Conservation (phyloP, 2,329 filamentous ascomycete genomes). For the Incumbomyces delicatus region DNA sequence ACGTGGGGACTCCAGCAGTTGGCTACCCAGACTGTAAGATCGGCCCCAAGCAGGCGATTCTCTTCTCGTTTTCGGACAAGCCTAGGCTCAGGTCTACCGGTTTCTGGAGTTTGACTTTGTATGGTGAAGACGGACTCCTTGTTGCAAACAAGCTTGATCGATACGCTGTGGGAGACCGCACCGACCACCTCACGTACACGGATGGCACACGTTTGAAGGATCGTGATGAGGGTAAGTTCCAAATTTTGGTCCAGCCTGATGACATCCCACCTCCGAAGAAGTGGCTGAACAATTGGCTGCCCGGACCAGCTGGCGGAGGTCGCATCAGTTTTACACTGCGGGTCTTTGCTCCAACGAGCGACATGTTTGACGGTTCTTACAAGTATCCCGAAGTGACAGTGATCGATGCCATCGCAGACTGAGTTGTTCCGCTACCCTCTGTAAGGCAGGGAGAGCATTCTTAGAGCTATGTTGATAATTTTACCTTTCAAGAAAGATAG, state of each 20-base stretch:
- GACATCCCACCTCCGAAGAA: constrained; percentile 20
- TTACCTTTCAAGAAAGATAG: too few relatives aligned
- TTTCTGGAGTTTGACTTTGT: constrained; percentile 20
- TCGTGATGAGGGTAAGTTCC: constrained; percentile 13
- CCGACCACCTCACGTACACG: constrained; percentile 20
- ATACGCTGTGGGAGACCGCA: constrained; percentile 22
- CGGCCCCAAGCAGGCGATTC: constrained; percentile 3
- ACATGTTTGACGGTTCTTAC: too few relatives aligned
- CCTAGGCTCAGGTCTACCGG: constrained; percentile 16
- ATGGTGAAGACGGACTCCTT: constrained; percentile 20
- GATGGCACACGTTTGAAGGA: constrained; percentile 15
- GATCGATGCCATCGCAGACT: too few relatives aligned
- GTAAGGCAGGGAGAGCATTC: too few relatives aligned
- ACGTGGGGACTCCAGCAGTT: background rate
- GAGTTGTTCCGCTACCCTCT: too few relatives aligned
- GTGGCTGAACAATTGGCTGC: constrained; percentile 15
- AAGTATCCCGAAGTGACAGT: too few relatives aligned
- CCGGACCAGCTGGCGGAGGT: too few relatives aligned
- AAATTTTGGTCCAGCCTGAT: constrained; percentile 22
- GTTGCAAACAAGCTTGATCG: constrained; percentile 19
- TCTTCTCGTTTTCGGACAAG: constrained; percentile 20
- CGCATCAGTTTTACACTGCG: too few relatives aligned
- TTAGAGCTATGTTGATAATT: too few relatives aligned
- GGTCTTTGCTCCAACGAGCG: too few relatives aligned
- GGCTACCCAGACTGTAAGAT: too few relatives aligned